Evolutionary conservation across 768 basidiomycete genomes (phyloP), one percentile per base, ranked within the genome.

Genomic region (Tulasnella sp.): DNA sequence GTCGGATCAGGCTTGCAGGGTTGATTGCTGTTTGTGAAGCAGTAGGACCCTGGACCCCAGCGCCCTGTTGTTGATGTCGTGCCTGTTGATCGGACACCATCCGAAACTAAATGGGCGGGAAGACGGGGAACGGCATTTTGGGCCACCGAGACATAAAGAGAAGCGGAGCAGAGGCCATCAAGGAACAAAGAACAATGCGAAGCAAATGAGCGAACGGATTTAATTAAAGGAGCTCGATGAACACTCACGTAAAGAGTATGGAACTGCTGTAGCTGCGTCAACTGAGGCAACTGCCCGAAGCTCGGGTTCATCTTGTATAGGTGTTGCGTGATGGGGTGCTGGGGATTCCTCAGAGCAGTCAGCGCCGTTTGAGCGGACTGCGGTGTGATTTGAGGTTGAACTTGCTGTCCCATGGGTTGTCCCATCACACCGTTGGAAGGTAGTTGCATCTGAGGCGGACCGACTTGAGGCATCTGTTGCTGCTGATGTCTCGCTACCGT

Each of bases 311-410:
- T 27, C 25, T 46, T 44, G 48, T 49, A 31, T 30, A 59, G 15
- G 49, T 59, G 57, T 30, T 31, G 49, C 21, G 57, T 59, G 49
- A 59, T 31, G 8, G 57, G 57, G 24, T 59, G 24, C 19, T 17
- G 24, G 22, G 57, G 46, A 25, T 50, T 49, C 17, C 49, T 44
- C 12, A 59, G 49, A n/a, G 34, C 34, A 12, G 17, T 25, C 22
- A 52, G n/a, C 9, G 34, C 34, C 1, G 48, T 22, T 24, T 50
- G 49, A 29, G 43, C 43, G 1, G 57, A 22, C 27, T 48, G 46
- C 46, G 19, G 46, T 11, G 19, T 48, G 21, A 48, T 22, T n/a
- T 21, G 46, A 48, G 46, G 46, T 29, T 48, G 46, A 43, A 43
- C 12, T 48, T 21, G 46, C 46, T 48, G 46, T 21, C 27, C 27